Base-by-base conservation (phyloP, 306 rosid species). In the Quercus suber region DNA sequence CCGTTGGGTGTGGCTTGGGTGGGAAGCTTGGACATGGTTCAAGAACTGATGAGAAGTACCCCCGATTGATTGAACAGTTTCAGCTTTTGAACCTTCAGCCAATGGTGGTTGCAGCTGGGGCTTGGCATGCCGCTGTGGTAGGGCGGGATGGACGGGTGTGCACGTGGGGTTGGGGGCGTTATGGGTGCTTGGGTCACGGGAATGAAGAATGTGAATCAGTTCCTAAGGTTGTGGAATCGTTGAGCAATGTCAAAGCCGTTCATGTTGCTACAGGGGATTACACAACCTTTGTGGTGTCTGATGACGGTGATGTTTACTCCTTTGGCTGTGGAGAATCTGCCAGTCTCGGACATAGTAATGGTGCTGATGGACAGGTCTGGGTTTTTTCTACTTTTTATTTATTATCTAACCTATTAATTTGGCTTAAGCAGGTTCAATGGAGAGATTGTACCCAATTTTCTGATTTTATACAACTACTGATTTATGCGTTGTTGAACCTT, bases 81-180 rank as follows among this genome's bases (percentile, higher is more conserved):
- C 85, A 49, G 83, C 52, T 77, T 49, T 74, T 94, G 89, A 92
- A 91, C 83, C 89, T 94, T 81, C 97, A 94, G 86, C 97, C 99
- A 1, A 76, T 78, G 82, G 97, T 90, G 56, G 92, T 94, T 64
- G 91, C 97, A 7, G 99, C 99, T 13, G 99, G 97, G 74, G 99
- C 99, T 81, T 94, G 97, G 97, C 99, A 94, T 64, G 99, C 99
- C 45, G 99, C 99, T 41, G 97, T 94, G 72, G 99, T 92, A 64
- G 99, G 99, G 18, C 86, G 33, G 25, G 99, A 94, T 59, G 99
- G 99, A 8, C 89, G 99, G 27, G 99, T 94, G 11, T 94, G 99
- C 87, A 94, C 99, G 0, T 94, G 99, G 99, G 97, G 97, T 51
- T 94, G 97, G 99, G 99, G 97, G 57, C 95, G 99, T 17, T 89